These are phyloP conservation scores for Carallia pectinifolia DNA, from an alignment of 345 rosid genomes.

Conservation along the genomic window DNA sequence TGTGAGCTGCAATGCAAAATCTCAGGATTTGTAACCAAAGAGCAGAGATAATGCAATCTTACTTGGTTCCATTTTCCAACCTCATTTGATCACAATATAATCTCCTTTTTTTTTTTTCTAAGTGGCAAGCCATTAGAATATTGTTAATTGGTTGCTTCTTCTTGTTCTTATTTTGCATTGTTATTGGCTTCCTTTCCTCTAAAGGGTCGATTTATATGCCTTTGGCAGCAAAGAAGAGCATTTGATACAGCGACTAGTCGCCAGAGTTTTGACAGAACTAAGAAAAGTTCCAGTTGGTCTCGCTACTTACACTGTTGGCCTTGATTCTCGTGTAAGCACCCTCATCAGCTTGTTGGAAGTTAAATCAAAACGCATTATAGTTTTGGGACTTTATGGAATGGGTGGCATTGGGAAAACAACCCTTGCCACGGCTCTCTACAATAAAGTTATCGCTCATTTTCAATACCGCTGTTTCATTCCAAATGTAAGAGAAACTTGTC, in stretches of 20 bases:
- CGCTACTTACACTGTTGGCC: conserved; percentile 39
- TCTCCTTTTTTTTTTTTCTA: background rate
- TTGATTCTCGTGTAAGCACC: conserved; percentile 26
- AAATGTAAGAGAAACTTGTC: conserved; percentile 33
- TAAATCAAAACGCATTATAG: conserved; percentile 15
- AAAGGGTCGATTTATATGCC: background rate
- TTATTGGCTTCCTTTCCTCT: background rate
- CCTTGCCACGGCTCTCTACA: conserved; percentile 38
- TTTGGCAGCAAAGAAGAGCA: conserved; percentile 18
- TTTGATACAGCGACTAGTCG: conserved; percentile 37
- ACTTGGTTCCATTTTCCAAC: background rate
- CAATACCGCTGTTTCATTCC: conserved; percentile 28
- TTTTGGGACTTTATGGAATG: conserved; percentile 37
- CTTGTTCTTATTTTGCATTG: background rate
- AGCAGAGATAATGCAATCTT: background rate
- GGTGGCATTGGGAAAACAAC: conserved; percentile 52
- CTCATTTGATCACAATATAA: background rate
- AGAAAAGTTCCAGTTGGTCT: conserved; percentile 51
- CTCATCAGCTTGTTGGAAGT: conserved; percentile 22
- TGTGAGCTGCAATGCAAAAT: background rate
- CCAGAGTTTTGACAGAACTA: conserved; percentile 41
- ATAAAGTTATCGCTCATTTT: conserved; percentile 30
- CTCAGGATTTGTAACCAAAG: too few species aligned
- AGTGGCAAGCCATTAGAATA: background rate
- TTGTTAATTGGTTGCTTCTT: background rate